Percentiles rank a stretch among this genome's conserved stretches.
Conservation (phyloP, 1,139 yeast genomes). For the Yamadazyma triangularis region DNA sequence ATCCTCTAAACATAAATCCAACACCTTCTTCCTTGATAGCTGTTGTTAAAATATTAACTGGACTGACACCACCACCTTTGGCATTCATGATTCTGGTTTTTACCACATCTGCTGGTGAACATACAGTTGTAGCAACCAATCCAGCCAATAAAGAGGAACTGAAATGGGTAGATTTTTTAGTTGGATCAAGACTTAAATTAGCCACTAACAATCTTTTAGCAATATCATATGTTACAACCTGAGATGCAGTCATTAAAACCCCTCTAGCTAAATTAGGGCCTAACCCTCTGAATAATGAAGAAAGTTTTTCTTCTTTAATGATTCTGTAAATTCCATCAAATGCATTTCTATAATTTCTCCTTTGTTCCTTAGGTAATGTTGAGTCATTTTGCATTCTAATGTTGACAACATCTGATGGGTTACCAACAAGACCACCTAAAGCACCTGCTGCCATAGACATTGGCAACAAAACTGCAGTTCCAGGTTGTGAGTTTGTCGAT, state of each 20-base stretch:
- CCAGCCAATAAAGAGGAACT: constrained; percentile 77
- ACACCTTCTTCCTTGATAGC: constrained; percentile 70
- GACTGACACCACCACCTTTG: constrained; percentile 46
- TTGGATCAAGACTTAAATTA: constrained; percentile 49
- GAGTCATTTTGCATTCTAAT: constrained; percentile 91
- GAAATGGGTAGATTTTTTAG: constrained; percentile 69
- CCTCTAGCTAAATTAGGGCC: constrained; percentile 79
- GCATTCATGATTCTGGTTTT: constrained; percentile 84
- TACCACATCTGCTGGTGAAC: constrained; percentile 90
- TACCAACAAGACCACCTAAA: constrained; percentile 79
- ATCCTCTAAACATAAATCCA: constrained; percentile 81
- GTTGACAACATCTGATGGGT: constrained; percentile 84
- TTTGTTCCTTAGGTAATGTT: constrained; percentile 55
- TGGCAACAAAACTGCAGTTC: constrained; percentile 52
- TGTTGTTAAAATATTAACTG: constrained; percentile 44
- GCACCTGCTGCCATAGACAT: constrained; percentile 83
- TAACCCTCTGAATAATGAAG: constrained; percentile 68
- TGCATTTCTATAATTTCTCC: constrained; percentile 77
- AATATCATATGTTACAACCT: constrained; percentile 82
- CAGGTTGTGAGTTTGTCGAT: constrained; percentile 28
- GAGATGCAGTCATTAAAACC: constrained; percentile 85
- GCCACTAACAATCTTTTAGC: constrained; percentile 61
- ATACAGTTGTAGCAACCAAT: constrained; percentile 81
- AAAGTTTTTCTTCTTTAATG: constrained; percentile 53
- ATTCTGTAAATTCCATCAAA: constrained; percentile 68